These are phyloP conservation scores for Cladosporium sp. DNA, from an alignment of 2,329 filamentous ascomycete species.

Conservation along the genomic window DNA sequence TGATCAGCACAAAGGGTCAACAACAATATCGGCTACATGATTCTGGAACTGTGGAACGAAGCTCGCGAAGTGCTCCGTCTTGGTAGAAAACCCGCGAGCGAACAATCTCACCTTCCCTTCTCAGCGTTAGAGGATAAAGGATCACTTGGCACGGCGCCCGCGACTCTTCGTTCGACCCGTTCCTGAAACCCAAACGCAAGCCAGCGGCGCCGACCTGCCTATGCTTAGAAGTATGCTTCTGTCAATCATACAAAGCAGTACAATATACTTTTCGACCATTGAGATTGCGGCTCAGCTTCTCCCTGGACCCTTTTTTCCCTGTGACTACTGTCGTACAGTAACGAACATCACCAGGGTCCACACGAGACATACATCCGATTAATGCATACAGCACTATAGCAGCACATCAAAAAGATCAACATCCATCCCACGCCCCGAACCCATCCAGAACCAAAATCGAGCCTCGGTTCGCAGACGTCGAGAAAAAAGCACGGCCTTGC, in stretches of 20 bases:
- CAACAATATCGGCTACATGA: neutral
- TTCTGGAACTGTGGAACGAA: neutral
- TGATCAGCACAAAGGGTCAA: neutral
- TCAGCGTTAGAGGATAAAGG: neutral
- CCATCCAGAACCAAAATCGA: neutral
- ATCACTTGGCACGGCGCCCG: neutral
- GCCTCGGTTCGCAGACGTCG: neutral
- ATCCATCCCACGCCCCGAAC: neutral
- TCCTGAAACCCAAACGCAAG: neutral
- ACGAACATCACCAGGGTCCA: neutral
- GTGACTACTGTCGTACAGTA: neutral
- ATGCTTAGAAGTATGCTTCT: conserved; percentile 7
- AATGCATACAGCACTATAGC: neutral
- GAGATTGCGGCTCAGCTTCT: neutral
- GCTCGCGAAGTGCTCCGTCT: no score
- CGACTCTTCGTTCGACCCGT: neutral
- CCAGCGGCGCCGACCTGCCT: neutral
- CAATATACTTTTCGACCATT: neutral
- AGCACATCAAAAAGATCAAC: neutral
- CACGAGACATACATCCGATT: neutral
- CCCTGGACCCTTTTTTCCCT: neutral
- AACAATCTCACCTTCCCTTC: conserved; percentile 1
- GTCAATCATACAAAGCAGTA: neutral
- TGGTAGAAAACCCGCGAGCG: neutral
- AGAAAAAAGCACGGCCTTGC: neutral